Conservation (phyloP, 805 yeast genomes). For the Lachancea mirantina region DNA sequence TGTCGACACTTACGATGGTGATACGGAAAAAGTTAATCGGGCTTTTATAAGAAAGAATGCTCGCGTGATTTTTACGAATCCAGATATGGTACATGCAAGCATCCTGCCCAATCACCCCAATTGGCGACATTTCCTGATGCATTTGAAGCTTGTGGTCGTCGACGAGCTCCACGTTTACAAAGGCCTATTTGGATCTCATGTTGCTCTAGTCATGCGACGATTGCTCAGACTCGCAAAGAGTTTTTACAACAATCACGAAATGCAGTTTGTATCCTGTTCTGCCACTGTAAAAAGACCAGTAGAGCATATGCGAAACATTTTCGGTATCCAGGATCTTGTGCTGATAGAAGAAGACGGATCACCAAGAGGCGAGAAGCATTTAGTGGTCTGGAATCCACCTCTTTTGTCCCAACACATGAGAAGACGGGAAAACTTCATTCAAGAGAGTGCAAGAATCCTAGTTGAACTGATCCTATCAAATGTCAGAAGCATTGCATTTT, state of each 20-base stretch:
- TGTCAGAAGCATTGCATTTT: slow-evolving; percentile 81
- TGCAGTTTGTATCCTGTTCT: slow-evolving; percentile 81
- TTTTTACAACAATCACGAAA: slow-evolving; percentile 34
- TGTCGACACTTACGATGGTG: slow-evolving; percentile 90
- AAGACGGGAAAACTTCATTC: slow-evolving; percentile 63
- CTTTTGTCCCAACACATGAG: slow-evolving; percentile 43
- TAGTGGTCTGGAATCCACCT: slow-evolving; percentile 86
- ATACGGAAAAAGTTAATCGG: slow-evolving; percentile 60
- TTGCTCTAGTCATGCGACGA: slow-evolving; percentile 75
- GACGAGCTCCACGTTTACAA: slow-evolving; percentile 83
- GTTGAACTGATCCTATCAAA: slow-evolving; percentile 56
- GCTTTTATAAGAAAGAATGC: slow-evolving; percentile 51
- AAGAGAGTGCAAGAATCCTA: slow-evolving; percentile 69
- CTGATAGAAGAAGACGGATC: slow-evolving; percentile 80
- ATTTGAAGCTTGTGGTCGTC: slow-evolving; percentile 67
- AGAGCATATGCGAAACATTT: slow-evolving; percentile 62
- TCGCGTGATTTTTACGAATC: slow-evolving; percentile 84
- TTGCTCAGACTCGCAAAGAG: slow-evolving; percentile 47
- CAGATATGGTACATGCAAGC: slow-evolving; percentile 85
- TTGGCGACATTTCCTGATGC: slow-evolving; percentile 65
- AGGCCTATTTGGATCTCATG: slow-evolving; percentile 91
- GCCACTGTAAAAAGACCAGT: slow-evolving; percentile 81
- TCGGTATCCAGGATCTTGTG: slow-evolving; percentile 55
- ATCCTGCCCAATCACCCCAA: slow-evolving; percentile 68
- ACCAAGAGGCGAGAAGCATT: slow-evolving; percentile 69